Base-by-base conservation (phyloP, 1,284 basidiomycete species). In the Malassezia psittaci region DNA sequence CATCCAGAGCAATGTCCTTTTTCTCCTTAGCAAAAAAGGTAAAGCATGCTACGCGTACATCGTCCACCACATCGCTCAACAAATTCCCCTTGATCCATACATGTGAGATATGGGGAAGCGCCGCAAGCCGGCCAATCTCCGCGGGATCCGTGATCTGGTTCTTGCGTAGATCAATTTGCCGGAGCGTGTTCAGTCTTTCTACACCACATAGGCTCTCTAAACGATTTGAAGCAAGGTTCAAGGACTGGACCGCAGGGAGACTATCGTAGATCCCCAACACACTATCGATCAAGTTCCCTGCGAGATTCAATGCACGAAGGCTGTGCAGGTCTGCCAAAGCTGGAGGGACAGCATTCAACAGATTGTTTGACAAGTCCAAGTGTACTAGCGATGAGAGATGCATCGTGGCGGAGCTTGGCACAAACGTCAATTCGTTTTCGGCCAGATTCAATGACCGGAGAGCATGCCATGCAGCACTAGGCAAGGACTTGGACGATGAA, bases 201-300 rank as follows among this genome's bases (percentile, higher is more conserved):
- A 96, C 79, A 3, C 93, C 93, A 62, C 89, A 90, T 49, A 98
- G 82, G 19, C 88, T 90, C 68, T 93, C 88, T 45, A 96, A 82
- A 1, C 93, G 83, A 71, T 98, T 98, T 34, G 62, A 54, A 46
- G 65, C 54, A 8, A 75, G 55, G 43, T 69, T 71, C 41, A 72
- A 64, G n/a, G 59, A 59, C 24, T 54, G 55, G 24, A 74, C 62
- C 4, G 49, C 50, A 5, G 60, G 54, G 0, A 74, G 36, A 0
- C 65, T 41, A 16, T 57, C 51, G 56, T 66, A 69, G 59, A 72
- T 90, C 29, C 87, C 88, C 3, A 91, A 81, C 15, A 96, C 86
- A 6, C 90, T 91, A 67, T 93, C 90, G 64, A 98, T 90, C 82
- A 96, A 86, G 78, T 98, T 96, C 76, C 90, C 86, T 15, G 86